Evolutionary conservation across 176 grass and related monocot genomes (phyloP).

Genomic region (Avena eriantha): DNA sequence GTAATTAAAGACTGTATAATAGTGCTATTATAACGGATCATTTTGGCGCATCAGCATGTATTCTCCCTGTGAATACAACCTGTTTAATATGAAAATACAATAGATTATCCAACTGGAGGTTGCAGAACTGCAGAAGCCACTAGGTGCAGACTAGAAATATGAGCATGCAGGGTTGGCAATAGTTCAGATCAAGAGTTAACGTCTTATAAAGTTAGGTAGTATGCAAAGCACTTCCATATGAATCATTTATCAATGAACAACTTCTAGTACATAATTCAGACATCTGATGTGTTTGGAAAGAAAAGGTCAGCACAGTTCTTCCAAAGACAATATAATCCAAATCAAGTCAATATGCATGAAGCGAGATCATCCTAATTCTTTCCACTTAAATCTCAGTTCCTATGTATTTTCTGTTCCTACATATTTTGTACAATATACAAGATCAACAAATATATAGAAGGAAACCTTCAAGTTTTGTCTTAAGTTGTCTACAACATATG

Average conservation of each 20-base stretch:
- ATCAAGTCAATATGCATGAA: not conserved
- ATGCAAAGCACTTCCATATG: constrained; percentile 2
- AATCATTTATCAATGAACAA: not conserved
- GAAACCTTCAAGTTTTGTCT: not conserved
- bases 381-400: not conserved
- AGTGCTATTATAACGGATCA: not conserved
- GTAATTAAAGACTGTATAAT: not conserved
- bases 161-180: not conserved
- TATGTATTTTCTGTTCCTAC: not conserved
- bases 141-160: not conserved
- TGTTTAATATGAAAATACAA: not conserved
- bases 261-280: not conserved
- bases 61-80: not conserved
- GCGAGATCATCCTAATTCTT: not conserved
- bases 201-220: constrained; percentile 9
- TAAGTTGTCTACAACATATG: not conserved
- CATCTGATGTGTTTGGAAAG: not conserved
- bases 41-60: not conserved
- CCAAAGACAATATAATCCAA: constrained; percentile 1
- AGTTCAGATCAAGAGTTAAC: not conserved
- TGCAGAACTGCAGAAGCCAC: not conserved
- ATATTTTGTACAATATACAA: not conserved
- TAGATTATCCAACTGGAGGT: not conserved
- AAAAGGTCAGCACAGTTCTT: not conserved
- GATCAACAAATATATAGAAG: not conserved